phyloP scores from a whole-genome alignment of 1,139 yeast genomes.

The Pichia sp. region DNA sequence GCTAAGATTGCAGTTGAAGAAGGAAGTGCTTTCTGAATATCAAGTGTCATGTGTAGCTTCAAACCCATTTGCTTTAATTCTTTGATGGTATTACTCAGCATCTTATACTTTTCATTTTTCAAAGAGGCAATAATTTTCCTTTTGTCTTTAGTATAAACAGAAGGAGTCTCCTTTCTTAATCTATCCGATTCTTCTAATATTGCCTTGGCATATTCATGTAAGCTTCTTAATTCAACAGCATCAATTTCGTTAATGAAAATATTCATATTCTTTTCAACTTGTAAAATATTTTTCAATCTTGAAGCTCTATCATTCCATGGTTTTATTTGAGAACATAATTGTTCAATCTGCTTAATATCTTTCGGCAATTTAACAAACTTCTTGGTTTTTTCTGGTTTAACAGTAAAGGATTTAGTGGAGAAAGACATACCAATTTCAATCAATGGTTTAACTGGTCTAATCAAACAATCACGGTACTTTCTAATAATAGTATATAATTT shows the following conservation, averaged over 20 bases:
- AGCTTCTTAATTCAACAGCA: slow-evolving; percentile 32
- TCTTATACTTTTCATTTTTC: slow-evolving; percentile 70
- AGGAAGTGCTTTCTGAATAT: slow-evolving; percentile 54
- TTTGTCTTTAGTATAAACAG: slow-evolving; percentile 58
- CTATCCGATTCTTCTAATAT: slow-evolving; percentile 53
- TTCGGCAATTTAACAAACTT: slow-evolving; percentile 6
- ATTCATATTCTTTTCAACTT: slow-evolving; percentile 51
- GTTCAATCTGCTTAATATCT: slow-evolving; percentile 15
- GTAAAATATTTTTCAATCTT: slow-evolving; percentile 39
- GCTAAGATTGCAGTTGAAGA: slow-evolving; percentile 60
- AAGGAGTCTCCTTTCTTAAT: slow-evolving; percentile 73
- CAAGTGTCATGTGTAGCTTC: slow-evolving; percentile 57
- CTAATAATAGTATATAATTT: slow-evolving; percentile 76
- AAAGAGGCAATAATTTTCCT: slow-evolving; percentile 68
- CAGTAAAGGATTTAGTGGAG: slow-evolving; percentile 17
- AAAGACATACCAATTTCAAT: slow-evolving; percentile 55
- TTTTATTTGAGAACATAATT: slow-evolving; percentile 20
- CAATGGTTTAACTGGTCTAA: slow-evolving; percentile 45
- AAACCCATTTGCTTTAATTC: slow-evolving; percentile 74
- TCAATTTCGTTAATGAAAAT: slow-evolving; percentile 38
- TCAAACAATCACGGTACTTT: slow-evolving; percentile 65
- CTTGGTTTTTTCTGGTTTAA: neutral
- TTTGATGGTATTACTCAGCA: slow-evolving; percentile 68
- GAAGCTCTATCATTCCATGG: slow-evolving; percentile 17
- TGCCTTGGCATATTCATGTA: slow-evolving; percentile 48